Percentiles rank a stretch among this genome's conserved stretches.
Conservation (phyloP, 2,329 filamentous ascomycete genomes). For the Geosmithia putterillii region DNA sequence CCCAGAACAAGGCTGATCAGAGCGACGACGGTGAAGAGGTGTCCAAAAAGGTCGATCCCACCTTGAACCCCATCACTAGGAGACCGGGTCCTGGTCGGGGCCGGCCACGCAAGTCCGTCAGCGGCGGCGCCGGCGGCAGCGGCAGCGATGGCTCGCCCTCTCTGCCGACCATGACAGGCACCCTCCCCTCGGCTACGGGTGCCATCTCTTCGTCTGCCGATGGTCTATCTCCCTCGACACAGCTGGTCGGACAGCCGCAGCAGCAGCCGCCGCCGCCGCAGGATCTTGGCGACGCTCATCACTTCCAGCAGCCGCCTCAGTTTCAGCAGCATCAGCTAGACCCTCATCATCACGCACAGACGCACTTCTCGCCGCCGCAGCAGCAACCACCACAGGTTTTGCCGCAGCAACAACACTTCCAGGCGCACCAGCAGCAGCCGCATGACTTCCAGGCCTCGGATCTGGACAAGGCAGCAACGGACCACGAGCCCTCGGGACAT, state of each 20-base stretch:
- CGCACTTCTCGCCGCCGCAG: not conserved
- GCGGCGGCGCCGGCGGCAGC: too few species aligned
- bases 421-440: slow-evolving; percentile 1
- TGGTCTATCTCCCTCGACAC: not conserved
- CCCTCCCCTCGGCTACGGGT: not conserved
- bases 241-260: not conserved
- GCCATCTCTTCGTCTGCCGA: not conserved
- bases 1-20: slow-evolving; percentile 38
- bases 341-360: not conserved
- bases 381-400: not conserved
- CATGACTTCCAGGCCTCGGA: slow-evolving; percentile 2
- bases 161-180: not conserved
- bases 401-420: not conserved
- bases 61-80: slow-evolving; percentile 45
- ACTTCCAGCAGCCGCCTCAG: not conserved
- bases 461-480: not conserved
- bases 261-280: not conserved
- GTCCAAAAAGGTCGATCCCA: slow-evolving; percentile 33
- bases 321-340: not conserved
- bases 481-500: not conserved
- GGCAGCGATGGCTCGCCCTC: not conserved
- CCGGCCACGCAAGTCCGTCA: slow-evolving; percentile 34
- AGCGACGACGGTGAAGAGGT: slow-evolving; percentile 20
- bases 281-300: not conserved
- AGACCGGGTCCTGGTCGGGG: slow-evolving; percentile 46